phyloP scores from a whole-genome alignment of 2,329 filamentous ascomycete genomes.

The Aureobasidium subglaciale region DNA sequence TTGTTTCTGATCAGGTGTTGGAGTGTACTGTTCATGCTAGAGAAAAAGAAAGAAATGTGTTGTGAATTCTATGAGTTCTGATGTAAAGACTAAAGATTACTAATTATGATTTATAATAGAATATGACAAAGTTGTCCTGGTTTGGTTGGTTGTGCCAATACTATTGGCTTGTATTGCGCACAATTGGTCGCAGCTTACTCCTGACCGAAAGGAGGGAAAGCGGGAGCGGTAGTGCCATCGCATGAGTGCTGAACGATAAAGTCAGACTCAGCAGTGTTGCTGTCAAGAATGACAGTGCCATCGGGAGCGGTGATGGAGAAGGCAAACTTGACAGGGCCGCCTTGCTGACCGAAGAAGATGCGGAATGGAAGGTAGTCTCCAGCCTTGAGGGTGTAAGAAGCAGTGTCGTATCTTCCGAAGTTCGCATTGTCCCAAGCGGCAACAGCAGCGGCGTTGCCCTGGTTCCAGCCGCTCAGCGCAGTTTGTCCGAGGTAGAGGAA shows the following conservation, averaged over 20 bases:
- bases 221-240: conserved; percentile 6
- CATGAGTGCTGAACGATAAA: conserved; percentile 14
- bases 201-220: not conserved
- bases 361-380: conserved; percentile 14
- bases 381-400: not conserved
- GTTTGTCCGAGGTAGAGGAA: conserved; percentile 21
- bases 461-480: conserved; percentile 20
- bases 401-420: not conserved
- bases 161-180: not conserved
- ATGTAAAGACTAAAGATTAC: conserved; percentile 1
- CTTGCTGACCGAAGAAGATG: conserved; percentile 10
- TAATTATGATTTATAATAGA: not conserved
- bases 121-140: not conserved
- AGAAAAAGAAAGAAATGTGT: not conserved
- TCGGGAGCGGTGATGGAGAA: conserved; percentile 10
- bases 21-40: too few relatives aligned
- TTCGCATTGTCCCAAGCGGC: not conserved
- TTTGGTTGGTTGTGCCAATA: too few relatives aligned
- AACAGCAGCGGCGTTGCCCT: conserved; percentile 16
- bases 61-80: not conserved
- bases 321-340: not conserved
- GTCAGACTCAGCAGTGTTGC: conserved; percentile 6
- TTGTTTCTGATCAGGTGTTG: too few relatives aligned
- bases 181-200: not conserved
- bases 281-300: conserved; percentile 7